These are phyloP conservation scores for Zygosaccharomyces pseudobailii DNA, from an alignment of 1,139 yeast genomes.

Conservation along the genomic window DNA sequence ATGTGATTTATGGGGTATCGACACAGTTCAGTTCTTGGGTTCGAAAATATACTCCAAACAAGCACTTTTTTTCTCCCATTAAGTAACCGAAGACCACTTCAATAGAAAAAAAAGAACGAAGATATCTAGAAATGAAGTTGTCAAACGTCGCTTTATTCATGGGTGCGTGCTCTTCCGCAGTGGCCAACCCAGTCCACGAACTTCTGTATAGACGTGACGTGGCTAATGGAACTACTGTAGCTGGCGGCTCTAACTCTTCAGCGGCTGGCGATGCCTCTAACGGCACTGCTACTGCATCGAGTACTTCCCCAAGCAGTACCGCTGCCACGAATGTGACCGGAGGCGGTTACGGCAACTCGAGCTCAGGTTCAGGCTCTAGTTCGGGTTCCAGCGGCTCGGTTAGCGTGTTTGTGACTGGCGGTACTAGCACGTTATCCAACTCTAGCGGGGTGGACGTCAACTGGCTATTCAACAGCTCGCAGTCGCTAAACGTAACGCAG, in stretches of 20 bases:
- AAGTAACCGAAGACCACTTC: not conserved
- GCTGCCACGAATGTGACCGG: constrained; percentile 3
- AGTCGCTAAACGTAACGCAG: constrained; percentile 25
- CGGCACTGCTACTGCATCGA: not conserved
- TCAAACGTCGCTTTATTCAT: constrained; percentile 7
- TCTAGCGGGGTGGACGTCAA: constrained; percentile 18
- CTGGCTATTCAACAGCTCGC: constrained; percentile 22
- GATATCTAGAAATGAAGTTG: constrained; percentile 11
- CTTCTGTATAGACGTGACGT: constrained; percentile 7
- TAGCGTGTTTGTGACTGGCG: constrained; percentile 29
- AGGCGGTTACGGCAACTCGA: constrained; percentile 11
- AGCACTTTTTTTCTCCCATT: not conserved
- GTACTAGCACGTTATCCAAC: constrained; percentile 19
- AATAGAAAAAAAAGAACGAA: not conserved
- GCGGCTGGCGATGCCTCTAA: constrained; percentile 4
- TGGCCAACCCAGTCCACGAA: constrained; percentile 8
- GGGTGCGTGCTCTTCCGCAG: constrained; percentile 9
- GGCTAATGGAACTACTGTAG: not conserved
- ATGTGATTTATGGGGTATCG: not conserved
- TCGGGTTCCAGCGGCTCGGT: constrained; percentile 8
- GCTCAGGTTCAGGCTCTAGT: constrained; percentile 8
- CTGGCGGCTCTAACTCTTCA: constrained; percentile 6
- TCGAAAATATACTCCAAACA: no score
- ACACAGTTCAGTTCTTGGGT: no score
- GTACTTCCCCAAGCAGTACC: constrained; percentile 5